Percentiles rank a stretch among this genome's conserved stretches.
Evolutionary conservation across 257 asterid species (phyloP).

Genomic region (Solanum dulcamara): DNA sequence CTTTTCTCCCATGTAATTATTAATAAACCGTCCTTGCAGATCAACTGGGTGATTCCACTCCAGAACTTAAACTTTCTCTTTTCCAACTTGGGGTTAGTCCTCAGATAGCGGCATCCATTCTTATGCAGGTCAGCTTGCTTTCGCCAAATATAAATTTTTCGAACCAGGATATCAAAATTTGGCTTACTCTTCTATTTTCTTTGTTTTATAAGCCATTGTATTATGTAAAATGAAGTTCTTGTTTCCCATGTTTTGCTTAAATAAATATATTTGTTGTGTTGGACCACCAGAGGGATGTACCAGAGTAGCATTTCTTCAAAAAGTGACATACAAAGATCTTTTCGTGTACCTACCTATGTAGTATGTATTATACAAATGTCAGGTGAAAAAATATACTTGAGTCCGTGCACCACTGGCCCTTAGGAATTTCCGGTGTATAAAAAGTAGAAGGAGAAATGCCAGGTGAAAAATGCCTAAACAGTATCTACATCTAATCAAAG

Average conservation of each 20-base stretch:
- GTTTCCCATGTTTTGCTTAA: background rate
- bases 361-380: background rate
- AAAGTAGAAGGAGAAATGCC: background rate
- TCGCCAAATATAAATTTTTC: constrained; percentile 4
- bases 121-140: constrained; percentile 67
- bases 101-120: constrained; percentile 93
- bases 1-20: background rate
- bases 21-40: constrained; percentile 34
- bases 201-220: background rate
- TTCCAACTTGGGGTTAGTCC: constrained; percentile 98
- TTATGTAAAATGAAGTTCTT: background rate
- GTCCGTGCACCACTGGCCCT: background rate
- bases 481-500: background rate
- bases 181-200: background rate
- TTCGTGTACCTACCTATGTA: background rate
- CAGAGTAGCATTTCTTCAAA: background rate
- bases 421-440: background rate
- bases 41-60: constrained; percentile 71
- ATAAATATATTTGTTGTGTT: background rate
- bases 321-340: background rate
- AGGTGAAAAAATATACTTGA: background rate
- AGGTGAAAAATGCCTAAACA: background rate
- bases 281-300: background rate
- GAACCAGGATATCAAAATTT: background rate
- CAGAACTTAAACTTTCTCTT: constrained; percentile 88